A percentile compares a stretch with the other conserved stretches of the same genome.
Evolutionary conservation across 169 alveolate species (phyloP).

Genomic region (Eimeria falciformis): DNA sequence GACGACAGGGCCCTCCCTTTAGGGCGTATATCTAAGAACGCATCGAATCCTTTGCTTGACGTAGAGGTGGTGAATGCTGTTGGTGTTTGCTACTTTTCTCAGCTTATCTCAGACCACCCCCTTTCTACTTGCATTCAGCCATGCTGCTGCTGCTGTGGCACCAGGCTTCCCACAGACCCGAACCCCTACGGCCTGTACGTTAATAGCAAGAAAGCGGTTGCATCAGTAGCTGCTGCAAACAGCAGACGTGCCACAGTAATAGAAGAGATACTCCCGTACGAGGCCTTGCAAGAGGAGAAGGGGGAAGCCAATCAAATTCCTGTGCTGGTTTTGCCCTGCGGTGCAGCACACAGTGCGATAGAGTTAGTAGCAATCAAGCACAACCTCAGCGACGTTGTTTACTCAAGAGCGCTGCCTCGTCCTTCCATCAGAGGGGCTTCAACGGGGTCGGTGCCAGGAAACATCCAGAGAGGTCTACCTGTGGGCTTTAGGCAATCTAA

Average conservation of each 20-base stretch:
- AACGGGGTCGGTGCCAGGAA: too few relatives aligned
- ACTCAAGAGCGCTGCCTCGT: not conserved
- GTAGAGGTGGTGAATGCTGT: slow-evolving; percentile 38
- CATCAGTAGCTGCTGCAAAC: slow-evolving; percentile 27
- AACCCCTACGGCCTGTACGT: slow-evolving; percentile 9
- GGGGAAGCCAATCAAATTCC: not conserved
- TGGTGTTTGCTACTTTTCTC: not conserved
- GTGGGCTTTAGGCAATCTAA: too few relatives aligned
- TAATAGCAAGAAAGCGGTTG: not conserved
- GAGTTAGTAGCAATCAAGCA: slow-evolving; percentile 9
- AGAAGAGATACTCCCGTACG: slow-evolving; percentile 2
- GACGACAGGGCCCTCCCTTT: slow-evolving; percentile 11
- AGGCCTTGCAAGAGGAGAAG: not conserved
- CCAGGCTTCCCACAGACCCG: slow-evolving; percentile 34
- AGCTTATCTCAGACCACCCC: slow-evolving; percentile 5
- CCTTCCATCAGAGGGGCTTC: not conserved
- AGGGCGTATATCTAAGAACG: not conserved
- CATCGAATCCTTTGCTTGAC: not conserved
- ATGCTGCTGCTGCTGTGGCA: slow-evolving; percentile 44
- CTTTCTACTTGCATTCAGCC: not conserved
- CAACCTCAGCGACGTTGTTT: not conserved
- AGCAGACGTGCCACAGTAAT: slow-evolving; percentile 14
- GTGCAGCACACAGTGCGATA: slow-evolving; percentile 17
- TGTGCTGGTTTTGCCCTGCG: slow-evolving; percentile 17
- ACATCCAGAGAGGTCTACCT: not conserved